Evolutionary conservation across 2,329 filamentous ascomycete genomes (phyloP).

Genomic region (Exophiala mesophila): DNA sequence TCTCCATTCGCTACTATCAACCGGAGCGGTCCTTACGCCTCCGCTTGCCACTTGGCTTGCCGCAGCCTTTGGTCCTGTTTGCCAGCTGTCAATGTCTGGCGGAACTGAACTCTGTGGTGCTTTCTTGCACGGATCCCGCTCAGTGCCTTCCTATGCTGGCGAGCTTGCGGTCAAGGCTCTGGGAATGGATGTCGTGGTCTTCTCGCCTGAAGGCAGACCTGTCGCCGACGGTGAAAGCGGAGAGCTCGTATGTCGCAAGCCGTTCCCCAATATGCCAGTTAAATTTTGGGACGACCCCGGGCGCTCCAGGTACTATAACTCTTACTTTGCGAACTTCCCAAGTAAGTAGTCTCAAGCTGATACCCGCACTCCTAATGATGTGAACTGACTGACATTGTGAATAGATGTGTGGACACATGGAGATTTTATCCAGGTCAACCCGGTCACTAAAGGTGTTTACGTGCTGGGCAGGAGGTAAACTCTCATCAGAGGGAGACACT

Average conservation of each 20-base stretch:
- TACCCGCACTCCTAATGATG: background rate
- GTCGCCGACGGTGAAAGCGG: slow-evolving; percentile 63
- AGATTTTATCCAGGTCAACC: slow-evolving; percentile 40
- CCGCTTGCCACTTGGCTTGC: slow-evolving; percentile 5
- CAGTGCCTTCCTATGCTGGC: slow-evolving; percentile 59
- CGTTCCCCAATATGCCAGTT: slow-evolving; percentile 72
- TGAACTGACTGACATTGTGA: background rate
- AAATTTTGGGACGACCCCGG: slow-evolving; percentile 54
- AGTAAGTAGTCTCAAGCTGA: background rate
- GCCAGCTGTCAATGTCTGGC: slow-evolving; percentile 26
- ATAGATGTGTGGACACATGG: slow-evolving; percentile 56
- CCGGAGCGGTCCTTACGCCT: slow-evolving; percentile 12
- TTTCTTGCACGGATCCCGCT: slow-evolving; percentile 53
- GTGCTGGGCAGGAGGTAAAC: slow-evolving; percentile 13
- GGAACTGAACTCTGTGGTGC: slow-evolving; percentile 29
- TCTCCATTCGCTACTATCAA: slow-evolving; percentile 9
- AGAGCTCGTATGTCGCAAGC: slow-evolving; percentile 64
- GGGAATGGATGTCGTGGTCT: slow-evolving; percentile 53
- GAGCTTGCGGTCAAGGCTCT: slow-evolving; percentile 51
- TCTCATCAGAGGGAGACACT: background rate
- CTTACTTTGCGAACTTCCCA: slow-evolving; percentile 24
- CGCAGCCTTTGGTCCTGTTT: slow-evolving; percentile 11
- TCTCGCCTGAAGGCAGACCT: slow-evolving; percentile 51
- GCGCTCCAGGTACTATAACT: slow-evolving; percentile 49
- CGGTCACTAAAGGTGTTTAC: slow-evolving; percentile 4